Evolutionary conservation across 225 moss, liverwort and hornwort species (phyloP).

Genomic region (Ulota crispa): DNA sequence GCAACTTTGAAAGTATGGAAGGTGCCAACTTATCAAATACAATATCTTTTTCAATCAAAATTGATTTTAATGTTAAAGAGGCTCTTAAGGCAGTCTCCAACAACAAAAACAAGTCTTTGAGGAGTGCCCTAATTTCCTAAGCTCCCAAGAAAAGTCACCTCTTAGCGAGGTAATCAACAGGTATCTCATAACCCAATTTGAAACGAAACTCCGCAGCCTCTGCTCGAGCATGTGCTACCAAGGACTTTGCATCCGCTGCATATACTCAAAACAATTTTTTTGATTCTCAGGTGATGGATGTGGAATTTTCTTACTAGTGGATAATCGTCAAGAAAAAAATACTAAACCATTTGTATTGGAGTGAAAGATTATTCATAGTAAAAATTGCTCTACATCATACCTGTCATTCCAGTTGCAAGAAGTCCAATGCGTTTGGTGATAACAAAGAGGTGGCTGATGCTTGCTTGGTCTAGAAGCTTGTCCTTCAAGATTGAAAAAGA

Average conservation of each 20-base stretch:
- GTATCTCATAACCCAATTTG: slow-evolving; percentile 88
- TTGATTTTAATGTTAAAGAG: too few relatives aligned
- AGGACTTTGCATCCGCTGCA: slow-evolving; percentile 81
- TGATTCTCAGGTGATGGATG: neutral
- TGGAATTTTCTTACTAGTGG: neutral
- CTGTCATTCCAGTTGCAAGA: slow-evolving; percentile 92
- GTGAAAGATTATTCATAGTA: neutral
- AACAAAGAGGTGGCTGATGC: slow-evolving; percentile 83
- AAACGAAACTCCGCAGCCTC: slow-evolving; percentile 90
- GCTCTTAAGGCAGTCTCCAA: neutral
- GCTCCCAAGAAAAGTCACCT: slow-evolving; percentile 34
- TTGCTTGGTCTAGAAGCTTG: slow-evolving; percentile 81
- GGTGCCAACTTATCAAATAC: too few relatives aligned
- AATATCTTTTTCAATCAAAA: too few relatives aligned
- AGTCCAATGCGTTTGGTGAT: slow-evolving; percentile 87
- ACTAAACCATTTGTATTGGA: neutral
- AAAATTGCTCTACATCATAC: slow-evolving; percentile 14
- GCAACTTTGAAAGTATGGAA: too few relatives aligned
- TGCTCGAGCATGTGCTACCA: slow-evolving; percentile 77
- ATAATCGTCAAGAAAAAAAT: neutral
- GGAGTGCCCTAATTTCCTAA: neutral
- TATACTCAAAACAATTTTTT: neutral
- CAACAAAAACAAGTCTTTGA: neutral
- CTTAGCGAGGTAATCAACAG: slow-evolving; percentile 88
- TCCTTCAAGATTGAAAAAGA: slow-evolving; percentile 42